Evolutionary conservation across 2,329 filamentous ascomycete species (phyloP).

Genomic region (Colletotrichum musae): DNA sequence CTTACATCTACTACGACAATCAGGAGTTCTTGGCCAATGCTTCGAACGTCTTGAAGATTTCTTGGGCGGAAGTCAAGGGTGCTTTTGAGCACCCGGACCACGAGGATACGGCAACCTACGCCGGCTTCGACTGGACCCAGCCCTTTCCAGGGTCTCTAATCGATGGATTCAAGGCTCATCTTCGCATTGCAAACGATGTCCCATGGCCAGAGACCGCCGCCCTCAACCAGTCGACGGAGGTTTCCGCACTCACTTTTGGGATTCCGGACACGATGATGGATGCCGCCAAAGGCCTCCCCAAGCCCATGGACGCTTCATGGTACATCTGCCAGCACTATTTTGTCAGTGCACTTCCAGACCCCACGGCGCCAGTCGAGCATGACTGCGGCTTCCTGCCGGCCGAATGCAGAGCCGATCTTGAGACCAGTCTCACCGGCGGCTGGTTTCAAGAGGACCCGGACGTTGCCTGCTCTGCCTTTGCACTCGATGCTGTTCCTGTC

Average conservation of each 20-base stretch:
- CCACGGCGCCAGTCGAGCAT: not conserved
- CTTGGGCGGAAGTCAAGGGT: not conserved
- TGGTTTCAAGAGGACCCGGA: conserved; percentile 8
- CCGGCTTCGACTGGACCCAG: conserved; percentile 18
- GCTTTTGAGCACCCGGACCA: not conserved
- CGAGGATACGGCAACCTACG: not conserved
- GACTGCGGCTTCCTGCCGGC: conserved; percentile 2
- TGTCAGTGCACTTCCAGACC: not conserved
- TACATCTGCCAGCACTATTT: conserved; percentile 18
- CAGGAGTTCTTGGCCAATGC: conserved; percentile 7
- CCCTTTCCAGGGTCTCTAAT: not conserved
- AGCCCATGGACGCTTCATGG: conserved; percentile 6
- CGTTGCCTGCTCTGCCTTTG: not conserved
- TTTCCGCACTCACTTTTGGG: not conserved
- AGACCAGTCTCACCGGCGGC: not conserved
- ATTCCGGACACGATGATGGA: not conserved
- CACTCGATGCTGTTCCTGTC: not conserved
- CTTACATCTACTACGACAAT: not conserved
- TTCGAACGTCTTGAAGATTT: not conserved
- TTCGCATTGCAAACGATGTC: conserved; percentile 4
- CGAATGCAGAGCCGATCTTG: not conserved
- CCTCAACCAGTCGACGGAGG: not conserved
- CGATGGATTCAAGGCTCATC: conserved; percentile 2
- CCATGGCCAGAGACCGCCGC: not conserved
- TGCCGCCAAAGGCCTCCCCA: not conserved